Conservation (phyloP, 495 filamentous ascomycete genomes). For the Penicillium canariense region DNA sequence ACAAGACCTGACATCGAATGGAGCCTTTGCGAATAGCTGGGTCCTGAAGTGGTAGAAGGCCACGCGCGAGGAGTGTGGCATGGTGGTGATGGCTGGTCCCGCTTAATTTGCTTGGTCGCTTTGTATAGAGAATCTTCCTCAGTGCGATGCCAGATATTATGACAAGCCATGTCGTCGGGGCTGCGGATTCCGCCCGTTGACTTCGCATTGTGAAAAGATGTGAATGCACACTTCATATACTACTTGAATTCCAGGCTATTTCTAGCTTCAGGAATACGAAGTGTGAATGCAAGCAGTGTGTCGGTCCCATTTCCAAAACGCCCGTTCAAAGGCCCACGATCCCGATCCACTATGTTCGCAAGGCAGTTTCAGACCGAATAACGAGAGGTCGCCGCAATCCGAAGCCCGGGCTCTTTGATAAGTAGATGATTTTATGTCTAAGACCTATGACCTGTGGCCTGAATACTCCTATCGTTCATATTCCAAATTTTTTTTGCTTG, state of each 20-base stretch:
- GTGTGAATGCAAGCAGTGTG: neutral
- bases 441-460: neutral
- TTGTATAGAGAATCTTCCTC: neutral
- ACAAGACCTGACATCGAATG: constrained; percentile 44
- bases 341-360: neutral
- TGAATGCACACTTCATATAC: neutral
- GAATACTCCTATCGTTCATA: neutral
- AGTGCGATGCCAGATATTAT: neutral
- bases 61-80: neutral
- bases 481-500: neutral
- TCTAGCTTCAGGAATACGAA: neutral
- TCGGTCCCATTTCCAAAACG: constrained; percentile 1
- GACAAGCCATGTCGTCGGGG: neutral
- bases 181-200: neutral
- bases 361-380: neutral
- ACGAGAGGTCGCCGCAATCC: neutral
- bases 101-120: neutral
- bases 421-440: no score
- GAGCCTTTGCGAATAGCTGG: constrained; percentile 60
- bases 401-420: neutral
- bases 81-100: neutral
- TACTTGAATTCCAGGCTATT: neutral
- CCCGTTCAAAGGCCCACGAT: neutral
- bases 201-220: neutral
- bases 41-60: constrained; percentile 51